Evolutionary conservation across 2,329 filamentous ascomycete genomes (phyloP).

Genomic region (Plenodomus lindquistii): DNA sequence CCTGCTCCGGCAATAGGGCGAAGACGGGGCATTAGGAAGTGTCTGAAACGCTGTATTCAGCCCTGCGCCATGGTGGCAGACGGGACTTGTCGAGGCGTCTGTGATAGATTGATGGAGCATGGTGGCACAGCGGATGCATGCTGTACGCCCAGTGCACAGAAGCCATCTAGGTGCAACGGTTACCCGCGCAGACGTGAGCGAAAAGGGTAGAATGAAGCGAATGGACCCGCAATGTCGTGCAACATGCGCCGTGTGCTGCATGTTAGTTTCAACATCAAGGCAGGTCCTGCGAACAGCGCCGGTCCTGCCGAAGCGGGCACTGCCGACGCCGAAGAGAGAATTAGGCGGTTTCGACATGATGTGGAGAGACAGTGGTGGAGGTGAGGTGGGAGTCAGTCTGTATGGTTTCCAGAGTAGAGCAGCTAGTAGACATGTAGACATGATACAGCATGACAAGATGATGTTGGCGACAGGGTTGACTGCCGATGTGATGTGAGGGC

Average conservation of each 20-base stretch:
- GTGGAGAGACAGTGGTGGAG: neutral
- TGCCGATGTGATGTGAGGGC: too few relatives aligned
- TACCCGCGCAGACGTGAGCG: conserved; percentile 17
- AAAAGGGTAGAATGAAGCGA: conserved; percentile 28
- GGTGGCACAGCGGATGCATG: conserved; percentile 21
- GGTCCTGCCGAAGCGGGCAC: conserved; percentile 15
- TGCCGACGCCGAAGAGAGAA: conserved; percentile 2
- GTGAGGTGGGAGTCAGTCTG: too few relatives aligned
- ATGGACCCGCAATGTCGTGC: conserved; percentile 9
- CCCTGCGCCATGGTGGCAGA: conserved; percentile 11
- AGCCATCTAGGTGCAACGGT: conserved; percentile 13
- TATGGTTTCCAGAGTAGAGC: too few relatives aligned
- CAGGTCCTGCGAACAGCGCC: neutral
- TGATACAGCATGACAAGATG: too few relatives aligned
- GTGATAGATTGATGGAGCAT: conserved; percentile 30
- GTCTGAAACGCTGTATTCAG: neutral
- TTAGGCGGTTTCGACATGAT: neutral
- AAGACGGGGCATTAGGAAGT: neutral
- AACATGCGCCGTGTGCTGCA: conserved; percentile 10
- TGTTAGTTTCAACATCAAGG: conserved; percentile 26
- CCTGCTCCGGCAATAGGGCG: neutral
- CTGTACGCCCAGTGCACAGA: conserved; percentile 17
- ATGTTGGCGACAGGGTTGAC: too few relatives aligned
- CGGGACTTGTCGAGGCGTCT: conserved; percentile 26
- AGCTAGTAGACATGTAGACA: too few relatives aligned